Evolutionary conservation across 164 flowering plant species (phyloP), one percentile per base, ranked within the genome.

Genomic region (Magnolia officinalis): DNA sequence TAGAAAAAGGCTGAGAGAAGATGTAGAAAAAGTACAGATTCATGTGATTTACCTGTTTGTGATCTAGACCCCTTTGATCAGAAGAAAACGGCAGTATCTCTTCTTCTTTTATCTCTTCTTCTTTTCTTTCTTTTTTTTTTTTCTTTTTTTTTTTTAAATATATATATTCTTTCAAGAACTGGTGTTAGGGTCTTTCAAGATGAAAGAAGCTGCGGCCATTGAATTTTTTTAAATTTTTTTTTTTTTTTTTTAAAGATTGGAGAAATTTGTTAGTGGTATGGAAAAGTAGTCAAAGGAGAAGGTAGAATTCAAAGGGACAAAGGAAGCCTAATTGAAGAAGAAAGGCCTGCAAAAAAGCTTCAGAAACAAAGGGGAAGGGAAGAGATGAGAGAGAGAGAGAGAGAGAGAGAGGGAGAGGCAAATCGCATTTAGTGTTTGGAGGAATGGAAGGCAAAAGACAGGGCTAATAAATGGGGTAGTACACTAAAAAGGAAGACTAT

Each of bases 281-380:
- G 21, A 45, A 50, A 65, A 45, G 50, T 74, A 31, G 65, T 78
- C 79, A 10, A 37, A 37, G 45, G 45, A 20, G 78, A 67, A 66
- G 74, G 71, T 55, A 16, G 72, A 72, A 50, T 76, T 29, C 16
- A 26, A 64, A 83, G 78, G 63, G 76, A 75, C 79, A 69, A 71
- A 71, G 78, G 87, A 84, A 83, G 90, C 88, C 84, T 82, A 86
- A 80, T 80, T 63, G 76, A 69, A 73, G 75, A 73, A 73, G 79
- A 75, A 79, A 77, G 70, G 50, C 29, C 74, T 31, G 81, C 70
- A 76, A 81, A 81, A 37, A 55, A 16, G 13, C 61, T 75, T 80
- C 74, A 79, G 84, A 72, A 69, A 72, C 66, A 71, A 23, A 74
- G 55, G 79, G 66, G 71, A 68, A 83, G 77, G 70, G 63, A 68